Base-by-base conservation (phyloP, 768 basidiomycete species). In the Amanita rimosa region DNA sequence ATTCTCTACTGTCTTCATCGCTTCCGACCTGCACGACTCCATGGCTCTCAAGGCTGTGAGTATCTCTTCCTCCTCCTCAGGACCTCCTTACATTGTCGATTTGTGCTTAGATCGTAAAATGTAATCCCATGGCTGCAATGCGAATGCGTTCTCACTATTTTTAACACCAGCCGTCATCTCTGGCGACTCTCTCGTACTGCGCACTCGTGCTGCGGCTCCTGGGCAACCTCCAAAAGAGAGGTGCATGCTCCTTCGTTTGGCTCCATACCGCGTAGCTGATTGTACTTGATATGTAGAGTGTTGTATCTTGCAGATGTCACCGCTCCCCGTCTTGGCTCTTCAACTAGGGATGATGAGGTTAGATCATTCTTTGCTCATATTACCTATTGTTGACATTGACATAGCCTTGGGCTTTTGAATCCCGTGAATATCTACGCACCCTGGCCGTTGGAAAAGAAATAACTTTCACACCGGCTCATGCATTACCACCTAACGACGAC, bases 191-290 rank as follows among this genome's bases (percentile, higher is more conserved):
- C 78, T 94, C 50, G 75, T 95, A 50, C 69, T 96, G 47, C 82
- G 92, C 64, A 83, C 76, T 55, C 75, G 78, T 53, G 79, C 76
- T 35, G 83, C 81, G 31, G 76, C 83, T 1, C 86, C 88, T 60
- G 91, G 92, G 6, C 89, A 92, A 63, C 79, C 83, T 48, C 82
- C 90, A 1, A 95, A 94, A 69, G 92, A 96, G 67, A 77, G 89
- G 91, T 87, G 27, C 29, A 16, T 42, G 14, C n/a, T 9, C 2
- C 27, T 38, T 16, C 16, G 9, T 38, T 16, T n/a, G 1, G 10
- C n/a, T 7, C 16, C 8, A 37, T 27, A 2, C 16, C 21, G 17
- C 29, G 22, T 34, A 19, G 19, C 39, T 40, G 37, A 50, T 36
- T 17, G 17, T 33, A 22, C 27, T 17, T 3, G 16, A 11, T 56